Percentiles rank a stretch among this genome's conserved stretches.
These are phyloP conservation scores for Esteya vermicola DNA, from an alignment of 2,329 filamentous ascomycete genomes.

Conservation along the genomic window DNA sequence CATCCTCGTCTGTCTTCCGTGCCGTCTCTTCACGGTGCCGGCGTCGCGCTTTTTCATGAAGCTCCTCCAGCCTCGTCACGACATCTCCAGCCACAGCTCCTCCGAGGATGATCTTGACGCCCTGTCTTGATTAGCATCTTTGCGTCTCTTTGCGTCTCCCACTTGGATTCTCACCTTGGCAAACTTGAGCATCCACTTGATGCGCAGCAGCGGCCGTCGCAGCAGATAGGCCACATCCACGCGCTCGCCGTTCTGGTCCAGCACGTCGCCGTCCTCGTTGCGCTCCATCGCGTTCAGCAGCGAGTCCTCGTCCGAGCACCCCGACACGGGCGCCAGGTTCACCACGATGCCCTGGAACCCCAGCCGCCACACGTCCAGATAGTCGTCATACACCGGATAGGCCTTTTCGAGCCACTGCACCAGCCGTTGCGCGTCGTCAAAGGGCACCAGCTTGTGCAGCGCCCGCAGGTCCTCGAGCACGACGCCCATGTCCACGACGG, in stretches of 20 bases:
- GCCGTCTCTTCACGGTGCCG: constrained; percentile 51
- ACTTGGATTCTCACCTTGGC: constrained; percentile 44
- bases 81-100: constrained; percentile 41
- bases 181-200: constrained; percentile 78
- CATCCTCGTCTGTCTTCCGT: constrained; percentile 69
- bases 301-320: constrained; percentile 38
- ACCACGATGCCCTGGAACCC: constrained; percentile 93
- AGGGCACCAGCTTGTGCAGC: constrained; percentile 66
- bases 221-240: constrained; percentile 90
- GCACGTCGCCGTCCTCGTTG: constrained; percentile 50
- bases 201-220: constrained; percentile 72
- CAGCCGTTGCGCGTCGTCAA: constrained; percentile 56
- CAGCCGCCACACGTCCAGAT: constrained; percentile 76
- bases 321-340: constrained; percentile 62
- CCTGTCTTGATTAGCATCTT: constrained; percentile 23
- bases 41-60: constrained; percentile 65
- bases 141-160: too few relatives aligned
- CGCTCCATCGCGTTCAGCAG: constrained; percentile 43
- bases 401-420: constrained; percentile 70
- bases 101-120: constrained; percentile 43
- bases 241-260: constrained; percentile 67
- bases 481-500: constrained; percentile 89
- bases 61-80: constrained; percentile 48
- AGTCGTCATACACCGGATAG: constrained; percentile 68
- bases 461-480: constrained; percentile 71